These are phyloP conservation scores for Teratosphaeria epicoccoides DNA, from an alignment of 2,329 filamentous ascomycete genomes.

Conservation along the genomic window DNA sequence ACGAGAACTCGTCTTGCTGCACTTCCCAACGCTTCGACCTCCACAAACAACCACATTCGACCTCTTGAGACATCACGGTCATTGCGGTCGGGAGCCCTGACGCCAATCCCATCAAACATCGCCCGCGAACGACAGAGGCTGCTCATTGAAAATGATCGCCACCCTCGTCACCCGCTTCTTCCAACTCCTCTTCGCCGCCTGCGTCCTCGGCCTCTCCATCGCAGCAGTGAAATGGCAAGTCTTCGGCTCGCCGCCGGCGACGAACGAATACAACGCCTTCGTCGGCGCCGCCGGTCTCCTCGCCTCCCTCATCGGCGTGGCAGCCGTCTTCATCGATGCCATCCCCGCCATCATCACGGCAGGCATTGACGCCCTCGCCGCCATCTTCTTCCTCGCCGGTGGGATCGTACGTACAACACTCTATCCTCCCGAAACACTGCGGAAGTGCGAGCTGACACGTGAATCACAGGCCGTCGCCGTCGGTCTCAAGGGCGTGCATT, in stretches of 20 bases:
- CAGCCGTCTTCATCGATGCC: constrained; percentile 12
- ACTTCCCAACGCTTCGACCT: not conserved
- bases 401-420: constrained; percentile 19
- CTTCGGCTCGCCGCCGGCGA: constrained; percentile 10
- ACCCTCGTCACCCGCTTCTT: constrained; percentile 8
- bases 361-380: constrained; percentile 13
- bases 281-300: constrained; percentile 16
- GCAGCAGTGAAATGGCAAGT: constrained; percentile 15
- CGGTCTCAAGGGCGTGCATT: constrained; percentile 8
- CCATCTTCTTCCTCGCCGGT: constrained; percentile 15
- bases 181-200: constrained; percentile 17
- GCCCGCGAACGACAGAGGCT: too few relatives aligned
- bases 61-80: too few relatives aligned
- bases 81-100: too few relatives aligned
- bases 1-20: not conserved
- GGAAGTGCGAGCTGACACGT: not conserved
- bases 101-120: not conserved
- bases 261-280: constrained; percentile 16
- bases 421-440: not conserved
- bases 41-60: too few relatives aligned
- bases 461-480: constrained; percentile 11
- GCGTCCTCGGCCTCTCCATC: constrained; percentile 21
- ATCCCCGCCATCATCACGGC: constrained; percentile 12
- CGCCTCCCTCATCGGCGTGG: constrained; percentile 13
- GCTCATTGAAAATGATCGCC: constrained; percentile 1